phyloP scores from a whole-genome alignment of 805 yeast genomes.

The Wickerhamiella galacta region DNA sequence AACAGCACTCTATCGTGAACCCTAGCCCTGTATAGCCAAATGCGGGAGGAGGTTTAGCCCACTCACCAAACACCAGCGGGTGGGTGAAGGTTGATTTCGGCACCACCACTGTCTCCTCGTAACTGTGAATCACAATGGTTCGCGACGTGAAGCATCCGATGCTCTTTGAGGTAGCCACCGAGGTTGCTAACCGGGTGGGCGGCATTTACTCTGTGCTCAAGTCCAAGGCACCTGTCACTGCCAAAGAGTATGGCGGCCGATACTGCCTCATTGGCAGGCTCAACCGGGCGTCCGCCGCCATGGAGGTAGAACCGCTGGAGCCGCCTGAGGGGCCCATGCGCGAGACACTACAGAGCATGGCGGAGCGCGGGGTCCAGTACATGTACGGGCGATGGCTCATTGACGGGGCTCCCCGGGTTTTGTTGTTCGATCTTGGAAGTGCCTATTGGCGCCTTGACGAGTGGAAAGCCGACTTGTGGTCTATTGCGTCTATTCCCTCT shows the following conservation, averaged over 20 bases:
- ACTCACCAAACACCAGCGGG: too few species aligned
- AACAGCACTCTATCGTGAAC: too few species aligned
- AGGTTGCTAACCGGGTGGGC: constrained; percentile 94
- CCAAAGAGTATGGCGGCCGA: constrained; percentile 76
- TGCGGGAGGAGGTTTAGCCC: too few species aligned
- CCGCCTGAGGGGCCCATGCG: constrained; percentile 34
- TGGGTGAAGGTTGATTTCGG: too few species aligned
- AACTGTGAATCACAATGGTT: too few species aligned
- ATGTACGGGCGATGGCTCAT: constrained; percentile 92
- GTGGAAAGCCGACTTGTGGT: constrained; percentile 93
- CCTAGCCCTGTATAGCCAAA: too few species aligned
- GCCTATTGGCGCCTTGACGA: constrained; percentile 58
- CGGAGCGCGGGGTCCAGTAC: constrained; percentile 61
- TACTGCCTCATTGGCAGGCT: constrained; percentile 80
- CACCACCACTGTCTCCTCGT: too few species aligned
- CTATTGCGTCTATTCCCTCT: constrained; percentile 77
- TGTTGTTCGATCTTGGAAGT: constrained; percentile 71
- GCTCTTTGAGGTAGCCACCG: constrained; percentile 88
- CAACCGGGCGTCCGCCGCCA: constrained; percentile 51
- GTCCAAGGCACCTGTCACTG: constrained; percentile 92
- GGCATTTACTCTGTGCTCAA: constrained; percentile 94
- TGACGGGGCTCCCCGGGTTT: constrained; percentile 92
- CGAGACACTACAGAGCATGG: constrained; percentile 61
- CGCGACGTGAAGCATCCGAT: constrained; percentile 80
- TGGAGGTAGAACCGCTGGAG: constrained; percentile 57